These are phyloP conservation scores for Penicillium crustosum DNA, from an alignment of 2,329 filamentous ascomycete species.

Conservation along the genomic window DNA sequence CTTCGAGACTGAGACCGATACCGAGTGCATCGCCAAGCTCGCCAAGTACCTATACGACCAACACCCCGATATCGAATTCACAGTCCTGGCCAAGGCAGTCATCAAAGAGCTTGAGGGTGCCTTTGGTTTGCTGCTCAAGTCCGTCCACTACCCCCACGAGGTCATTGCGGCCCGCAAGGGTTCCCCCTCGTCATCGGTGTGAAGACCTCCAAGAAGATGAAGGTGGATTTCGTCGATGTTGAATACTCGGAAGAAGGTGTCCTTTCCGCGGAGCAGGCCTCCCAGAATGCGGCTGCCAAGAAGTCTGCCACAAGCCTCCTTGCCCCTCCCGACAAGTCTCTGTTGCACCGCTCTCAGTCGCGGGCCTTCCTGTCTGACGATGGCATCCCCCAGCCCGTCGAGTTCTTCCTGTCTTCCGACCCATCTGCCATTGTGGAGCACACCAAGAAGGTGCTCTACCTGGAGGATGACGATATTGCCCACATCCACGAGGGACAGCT, in stretches of 20 bases:
- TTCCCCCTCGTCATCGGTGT: slow-evolving; percentile 95
- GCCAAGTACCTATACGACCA: slow-evolving; percentile 97
- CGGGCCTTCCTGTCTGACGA: slow-evolving; percentile 99
- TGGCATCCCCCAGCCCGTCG: slow-evolving; percentile 93
- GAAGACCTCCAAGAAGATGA: slow-evolving; percentile 97
- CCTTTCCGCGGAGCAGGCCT: slow-evolving; percentile 88
- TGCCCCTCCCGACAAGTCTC: slow-evolving; percentile 92
- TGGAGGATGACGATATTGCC: slow-evolving; percentile 98
- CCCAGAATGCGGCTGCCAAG: slow-evolving; percentile 95
- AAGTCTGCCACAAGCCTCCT: slow-evolving; percentile 75
- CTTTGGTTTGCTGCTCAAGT: slow-evolving; percentile 96
- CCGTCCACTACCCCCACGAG: slow-evolving; percentile 96
- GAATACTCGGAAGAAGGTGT: slow-evolving; percentile 89
- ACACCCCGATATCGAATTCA: slow-evolving; percentile 93
- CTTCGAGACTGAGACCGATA: slow-evolving; percentile 99
- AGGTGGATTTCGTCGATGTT: slow-evolving; percentile 99
- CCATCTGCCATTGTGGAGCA: slow-evolving; percentile 98
- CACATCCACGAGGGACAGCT: slow-evolving; percentile 99
- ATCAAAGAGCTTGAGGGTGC: slow-evolving; percentile 98
- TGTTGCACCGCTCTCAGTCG: slow-evolving; percentile 96
- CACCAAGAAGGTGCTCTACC: slow-evolving; percentile 99
- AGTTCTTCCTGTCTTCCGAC: slow-evolving; percentile 99
- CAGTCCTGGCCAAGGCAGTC: slow-evolving; percentile 92
- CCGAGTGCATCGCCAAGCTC: slow-evolving; percentile 98
- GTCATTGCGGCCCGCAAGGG: slow-evolving; percentile 97